Evolutionary conservation across 1,139 yeast species (phyloP), one percentile per base, ranked within the genome.

Genomic region (Blastobotrys ciferrii): DNA sequence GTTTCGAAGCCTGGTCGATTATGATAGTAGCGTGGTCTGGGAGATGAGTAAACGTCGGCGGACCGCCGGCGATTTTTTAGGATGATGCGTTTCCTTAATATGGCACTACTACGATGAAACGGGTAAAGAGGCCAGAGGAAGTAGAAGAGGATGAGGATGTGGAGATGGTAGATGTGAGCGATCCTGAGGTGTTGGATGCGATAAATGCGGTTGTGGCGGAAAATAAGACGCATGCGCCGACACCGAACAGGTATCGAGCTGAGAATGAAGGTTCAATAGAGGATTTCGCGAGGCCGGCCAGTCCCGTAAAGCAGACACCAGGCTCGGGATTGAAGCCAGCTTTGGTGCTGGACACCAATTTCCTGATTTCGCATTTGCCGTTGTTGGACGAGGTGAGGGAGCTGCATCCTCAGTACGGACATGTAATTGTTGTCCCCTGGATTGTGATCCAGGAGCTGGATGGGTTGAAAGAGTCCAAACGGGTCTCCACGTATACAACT

Each of bases 361-460:
- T 56, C 43, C 31, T 56, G 23, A 46, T 56, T 11, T 50, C 56
- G 4, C 48, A 55, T 19, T 42, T 56, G 7, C 42, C 32, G 11
- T 11, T 56, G 14, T 45, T 56, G 28, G 47, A 46, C 6, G 47
- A 55, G 23, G 45, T 54, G 23, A 35, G 35, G 15, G 45, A 43
- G 9, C 46, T 48, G 20, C 43, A 36, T 15, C 17, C 19, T 5
- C n/a, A 66, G 14, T 81, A 71, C 58, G 70, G 75, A 13, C 76
- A 81, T 38, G 63, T 67, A 30, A 69, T 89, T 1, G 72, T 89
- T 0, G 70, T 91, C 1, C 98, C 97, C 0, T 70, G 71, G 13
- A 77, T 82, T 1, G 94, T 85, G 1, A 70, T 87, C 33, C 74
- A 72, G 42, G 98, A 91, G 63, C 71, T 91, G 20, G 97, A 91